Evolutionary conservation across 2,329 filamentous ascomycete species (phyloP), one percentile per base, ranked within the genome.

Genomic region (Exophiala sp.): DNA sequence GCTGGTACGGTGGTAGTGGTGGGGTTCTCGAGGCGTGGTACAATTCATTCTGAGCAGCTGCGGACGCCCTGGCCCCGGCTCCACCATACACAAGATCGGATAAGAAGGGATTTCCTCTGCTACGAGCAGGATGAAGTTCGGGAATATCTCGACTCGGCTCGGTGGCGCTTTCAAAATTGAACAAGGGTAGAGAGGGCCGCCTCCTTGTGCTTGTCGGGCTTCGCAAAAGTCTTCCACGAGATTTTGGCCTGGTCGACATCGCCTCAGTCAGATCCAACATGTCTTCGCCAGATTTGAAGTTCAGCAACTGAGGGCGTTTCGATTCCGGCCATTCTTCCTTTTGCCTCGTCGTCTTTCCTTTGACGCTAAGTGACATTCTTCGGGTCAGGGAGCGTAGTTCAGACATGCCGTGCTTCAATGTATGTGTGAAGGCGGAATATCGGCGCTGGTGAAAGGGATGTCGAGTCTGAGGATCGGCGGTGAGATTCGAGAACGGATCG

Each of bases 21-120:
- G 46, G 66, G 50, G 43, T 64, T 63, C 21, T 47, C 10, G 54
- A 50, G 14, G 54, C 53, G 43, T 58, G 34, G 53, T 58, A 52
- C 45, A 55, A 40, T 42, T 74, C 70, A 56, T 74, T 74, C 58
- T 73, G 71, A n/a, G 71, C 71, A n/a, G 72, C 72, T 2, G 71
- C 72, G 9, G 72, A 70, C 22, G 71, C 72, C 47, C 72, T 66
- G 11, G 72, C 72, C 8, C 71, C 71, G 3, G 72, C 68, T 16
- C 71, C 71, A 7, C 66, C 65, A 24, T 59, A 66, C n/a, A 66
- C 59, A 35, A 70, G 63, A 50, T 69, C 62, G 1, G 70, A 66
- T 24, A 72, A 56, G 30, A 71, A 59, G 3, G 70, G 69, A 18
- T 67, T 66, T 37, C 68, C 55, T 50, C 63, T 63, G 45, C 47